These are phyloP conservation scores for Vitis hybrid DNA, from an alignment of 177 flowering plant genomes.

Conservation along the genomic window DNA sequence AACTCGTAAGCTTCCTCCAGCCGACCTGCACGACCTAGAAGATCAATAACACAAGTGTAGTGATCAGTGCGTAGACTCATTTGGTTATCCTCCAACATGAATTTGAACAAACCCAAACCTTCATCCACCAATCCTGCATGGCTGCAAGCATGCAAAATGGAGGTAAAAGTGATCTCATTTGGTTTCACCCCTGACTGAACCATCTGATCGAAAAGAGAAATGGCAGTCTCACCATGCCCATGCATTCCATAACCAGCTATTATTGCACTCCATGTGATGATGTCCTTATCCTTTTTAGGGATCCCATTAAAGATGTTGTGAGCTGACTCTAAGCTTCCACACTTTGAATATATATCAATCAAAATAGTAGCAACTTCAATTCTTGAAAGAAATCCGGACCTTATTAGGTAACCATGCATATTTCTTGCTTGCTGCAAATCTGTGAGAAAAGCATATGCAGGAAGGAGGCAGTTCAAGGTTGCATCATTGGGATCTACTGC, in stretches of 20 bases:
- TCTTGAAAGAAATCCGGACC: slow-evolving; percentile 43
- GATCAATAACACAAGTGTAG: slow-evolving; percentile 61
- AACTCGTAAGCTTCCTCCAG: slow-evolving; percentile 49
- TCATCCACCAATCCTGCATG: slow-evolving; percentile 67
- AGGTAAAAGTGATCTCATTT: slow-evolving; percentile 56
- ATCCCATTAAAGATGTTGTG: slow-evolving; percentile 40
- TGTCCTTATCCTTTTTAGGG: slow-evolving; percentile 32
- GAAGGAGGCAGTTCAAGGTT: slow-evolving; percentile 48
- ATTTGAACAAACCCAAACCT: slow-evolving; percentile 46
- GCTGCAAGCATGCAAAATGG: slow-evolving; percentile 56
- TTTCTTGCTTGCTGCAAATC: slow-evolving; percentile 49
- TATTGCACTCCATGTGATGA: slow-evolving; percentile 49
- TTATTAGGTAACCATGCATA: slow-evolving; percentile 41
- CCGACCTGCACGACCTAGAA: slow-evolving; percentile 62
- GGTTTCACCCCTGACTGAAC: slow-evolving; percentile 47
- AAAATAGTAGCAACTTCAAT: slow-evolving; percentile 42
- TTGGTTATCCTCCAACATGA: slow-evolving; percentile 26
- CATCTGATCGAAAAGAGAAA: slow-evolving; percentile 54
- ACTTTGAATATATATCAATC: slow-evolving; percentile 52
- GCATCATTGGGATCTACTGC: slow-evolving; percentile 35
- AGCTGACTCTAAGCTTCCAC: slow-evolving; percentile 50
- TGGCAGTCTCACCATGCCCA: slow-evolving; percentile 45
- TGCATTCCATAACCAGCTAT: slow-evolving; percentile 54
- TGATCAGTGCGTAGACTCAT: slow-evolving; percentile 33
- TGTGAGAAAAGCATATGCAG: slow-evolving; percentile 47